Evolutionary conservation across 78 protist species (phyloP).

Genomic region (Dictyostelium purpureum): DNA sequence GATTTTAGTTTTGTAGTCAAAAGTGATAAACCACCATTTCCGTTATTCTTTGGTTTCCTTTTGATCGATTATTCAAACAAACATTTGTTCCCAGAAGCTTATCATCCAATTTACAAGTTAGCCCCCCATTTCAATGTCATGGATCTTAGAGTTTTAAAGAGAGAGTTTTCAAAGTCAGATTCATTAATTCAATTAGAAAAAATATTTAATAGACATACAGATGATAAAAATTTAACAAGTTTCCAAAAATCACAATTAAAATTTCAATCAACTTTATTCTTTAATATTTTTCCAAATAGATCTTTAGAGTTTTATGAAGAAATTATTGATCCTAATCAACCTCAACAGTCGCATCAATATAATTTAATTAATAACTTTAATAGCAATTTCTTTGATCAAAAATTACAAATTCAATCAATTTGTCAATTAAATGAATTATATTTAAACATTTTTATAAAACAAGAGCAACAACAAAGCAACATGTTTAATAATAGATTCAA

Average conservation of each 20-base stretch:
- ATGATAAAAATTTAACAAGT: not conserved
- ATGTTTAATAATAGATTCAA: no score
- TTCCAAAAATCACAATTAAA: not conserved
- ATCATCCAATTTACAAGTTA: conserved; percentile 4
- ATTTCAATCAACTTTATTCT: conserved; percentile 10
- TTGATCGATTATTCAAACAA: not conserved
- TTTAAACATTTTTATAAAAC: no score
- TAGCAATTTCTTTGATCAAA: not conserved
- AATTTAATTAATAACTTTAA: not conserved
- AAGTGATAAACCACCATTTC: not conserved
- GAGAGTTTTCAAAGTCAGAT: not conserved
- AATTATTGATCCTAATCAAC: not conserved
- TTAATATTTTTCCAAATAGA: not conserved
- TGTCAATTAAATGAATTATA: no score
- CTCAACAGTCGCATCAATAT: not conserved
- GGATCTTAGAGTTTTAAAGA: not conserved
- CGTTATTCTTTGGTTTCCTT: not conserved
- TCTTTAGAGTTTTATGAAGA: not conserved
- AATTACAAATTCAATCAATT: no score
- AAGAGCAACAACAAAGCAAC: no score
- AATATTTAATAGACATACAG: not conserved
- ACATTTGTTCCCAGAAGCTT: conserved; percentile 1
- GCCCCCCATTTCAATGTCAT: not conserved
- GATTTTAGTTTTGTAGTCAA: not conserved
- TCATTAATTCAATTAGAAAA: not conserved